Evolutionary conservation across 2,329 filamentous ascomycete genomes (phyloP), one percentile per base, ranked within the genome.

Genomic region (Parascedosporium putredinis): DNA sequence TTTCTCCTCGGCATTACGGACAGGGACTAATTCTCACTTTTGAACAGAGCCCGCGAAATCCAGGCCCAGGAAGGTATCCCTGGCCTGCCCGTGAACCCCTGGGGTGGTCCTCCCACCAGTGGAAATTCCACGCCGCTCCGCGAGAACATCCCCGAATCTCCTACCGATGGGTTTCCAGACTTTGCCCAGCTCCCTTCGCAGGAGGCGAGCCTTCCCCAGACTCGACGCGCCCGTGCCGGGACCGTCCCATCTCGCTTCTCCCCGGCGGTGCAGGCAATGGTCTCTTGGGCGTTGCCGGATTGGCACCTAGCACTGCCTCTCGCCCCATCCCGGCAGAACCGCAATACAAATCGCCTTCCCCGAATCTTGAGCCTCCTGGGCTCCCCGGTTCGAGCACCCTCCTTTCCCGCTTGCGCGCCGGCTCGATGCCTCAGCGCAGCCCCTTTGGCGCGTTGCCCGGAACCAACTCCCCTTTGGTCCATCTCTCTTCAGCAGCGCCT

Each of bases 121-220:
- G 93, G 91, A 56, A 91, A 95, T 67, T 96, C 91, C 18, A 96
- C 91, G 38, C 93, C 93, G 58, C 78, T 98, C 47, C 88, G 93
- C 61, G 93, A 97, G 71, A 96, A 91, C 56, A 97, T 98, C 54
- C 90, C 91, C 55, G 93, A 98, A 69, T 96, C 91, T 31, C 93
- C 93, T 27, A 93, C 86, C 56, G 91, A 96, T 70, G 91, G 87
- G 57, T 97, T 97, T 59, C 90, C 93, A 52, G 90, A 95, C 66
- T 88, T 95, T 63, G 78, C 85, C 55, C 80, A 83, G 58, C 75
- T 86, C 38, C 77, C 83, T 7, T 78, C 84, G 55, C 78, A 83
- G 55, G 24, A 45, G 24, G 23, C 48, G 33, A 76, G 73, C 51
- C 63, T 84, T 53, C 81, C 84, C 50, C 76, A 85, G 59, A 79